Conservation (phyloP, 1,284 basidiomycete genomes). For the Cryptococcus sp. region DNA sequence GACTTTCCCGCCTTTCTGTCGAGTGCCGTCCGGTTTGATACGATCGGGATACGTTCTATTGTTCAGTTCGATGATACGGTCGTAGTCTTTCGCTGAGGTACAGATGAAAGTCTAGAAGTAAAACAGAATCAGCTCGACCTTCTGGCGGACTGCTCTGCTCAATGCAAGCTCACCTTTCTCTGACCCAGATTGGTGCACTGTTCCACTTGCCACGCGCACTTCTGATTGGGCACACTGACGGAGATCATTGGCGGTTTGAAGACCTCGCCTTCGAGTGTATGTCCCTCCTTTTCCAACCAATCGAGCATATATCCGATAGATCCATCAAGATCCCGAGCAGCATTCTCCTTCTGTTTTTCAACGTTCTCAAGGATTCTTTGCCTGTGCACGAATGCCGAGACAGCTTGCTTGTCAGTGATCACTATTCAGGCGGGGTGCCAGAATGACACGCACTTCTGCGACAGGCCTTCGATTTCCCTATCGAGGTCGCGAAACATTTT, state of each 20-base stretch:
- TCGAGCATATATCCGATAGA: slow-evolving; percentile 64
- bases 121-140: background rate
- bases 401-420: background rate
- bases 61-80: slow-evolving; percentile 65
- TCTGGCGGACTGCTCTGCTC: no score
- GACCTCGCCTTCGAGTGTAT: slow-evolving; percentile 75
- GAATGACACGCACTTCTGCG: slow-evolving; percentile 4
- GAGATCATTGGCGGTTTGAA: slow-evolving; percentile 79
- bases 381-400: slow-evolving; percentile 49
- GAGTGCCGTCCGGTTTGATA: slow-evolving; percentile 5
- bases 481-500: slow-evolving; percentile 15
- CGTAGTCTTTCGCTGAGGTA: slow-evolving; percentile 80
- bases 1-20: slow-evolving; percentile 17
- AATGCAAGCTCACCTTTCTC: slow-evolving; percentile 61
- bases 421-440: background rate
- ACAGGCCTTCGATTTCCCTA: slow-evolving; percentile 31
- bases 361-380: slow-evolving; percentile 64
- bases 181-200: slow-evolving; percentile 64
- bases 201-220: slow-evolving; percentile 73
- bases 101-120: slow-evolving; percentile 76
- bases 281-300: slow-evolving; percentile 73
- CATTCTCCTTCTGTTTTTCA: slow-evolving; percentile 55
- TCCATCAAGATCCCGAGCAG: slow-evolving; percentile 59
- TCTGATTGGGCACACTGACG: slow-evolving; percentile 67
- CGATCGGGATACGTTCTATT: slow-evolving; percentile 57